A percentile compares a stretch with the other conserved stretches of the same genome.
phyloP scores from a whole-genome alignment of 805 yeast genomes.

The Starmerella cellae region DNA sequence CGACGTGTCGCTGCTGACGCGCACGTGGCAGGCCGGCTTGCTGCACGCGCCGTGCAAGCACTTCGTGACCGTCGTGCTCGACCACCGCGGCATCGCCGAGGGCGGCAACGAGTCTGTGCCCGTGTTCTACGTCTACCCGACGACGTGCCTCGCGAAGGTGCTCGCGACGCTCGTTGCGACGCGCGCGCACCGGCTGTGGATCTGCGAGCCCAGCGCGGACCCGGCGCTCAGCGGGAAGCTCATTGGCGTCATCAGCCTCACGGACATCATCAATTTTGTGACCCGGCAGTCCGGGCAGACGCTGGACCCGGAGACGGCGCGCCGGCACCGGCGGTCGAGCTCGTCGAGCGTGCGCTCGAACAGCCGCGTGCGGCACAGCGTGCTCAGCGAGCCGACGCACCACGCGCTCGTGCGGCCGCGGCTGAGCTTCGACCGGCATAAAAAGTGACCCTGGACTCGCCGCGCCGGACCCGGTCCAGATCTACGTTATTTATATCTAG shows the following conservation, averaged over 20 bases:
- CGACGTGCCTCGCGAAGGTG: conserved; percentile 71
- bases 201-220: conserved; percentile 27
- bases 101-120: conserved; percentile 90
- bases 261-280: conserved; percentile 73
- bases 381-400: conserved; percentile 10
- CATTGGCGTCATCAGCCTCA: conserved; percentile 81
- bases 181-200: conserved; percentile 60
- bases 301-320: conserved; percentile 75
- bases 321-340: conserved; percentile 61
- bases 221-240: conserved; percentile 48
- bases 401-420: conserved; percentile 10
- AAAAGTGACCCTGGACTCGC: too few species aligned
- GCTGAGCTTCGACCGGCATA: conserved; percentile 15
- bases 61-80: conserved; percentile 73
- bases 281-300: conserved; percentile 58
- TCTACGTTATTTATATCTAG: neutral
- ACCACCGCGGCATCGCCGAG: conserved; percentile 79
- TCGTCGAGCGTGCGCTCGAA: conserved; percentile 21
- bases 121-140: conserved; percentile 77
- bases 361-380: conserved; percentile 16
- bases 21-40: conserved; percentile 73
- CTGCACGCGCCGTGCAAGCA: conserved; percentile 73
- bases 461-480: conserved; percentile 5
- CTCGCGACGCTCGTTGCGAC: conserved; percentile 94
- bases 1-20: conserved; percentile 79